These are phyloP conservation scores for Candida adriatica DNA, from an alignment of 805 yeast species.

Conservation along the genomic window DNA sequence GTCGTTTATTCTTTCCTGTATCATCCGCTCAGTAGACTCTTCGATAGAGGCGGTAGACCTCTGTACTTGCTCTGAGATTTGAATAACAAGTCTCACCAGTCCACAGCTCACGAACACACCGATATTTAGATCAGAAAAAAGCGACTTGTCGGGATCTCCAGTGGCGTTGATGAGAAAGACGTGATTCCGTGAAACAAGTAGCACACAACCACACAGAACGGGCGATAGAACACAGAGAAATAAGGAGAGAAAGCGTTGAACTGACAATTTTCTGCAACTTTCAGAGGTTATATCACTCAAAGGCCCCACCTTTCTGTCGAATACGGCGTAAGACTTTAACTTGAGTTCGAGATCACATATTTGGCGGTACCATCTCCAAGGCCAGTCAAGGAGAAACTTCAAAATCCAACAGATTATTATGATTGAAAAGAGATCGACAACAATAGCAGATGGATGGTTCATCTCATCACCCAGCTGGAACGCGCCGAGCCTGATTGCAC, in stretches of 20 bases:
- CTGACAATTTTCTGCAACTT: slow-evolving; percentile 3
- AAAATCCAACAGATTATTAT: slow-evolving; percentile 29
- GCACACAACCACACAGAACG: slow-evolving; percentile 20
- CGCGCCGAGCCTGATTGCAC: slow-evolving; percentile 7
- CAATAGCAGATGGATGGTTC: slow-evolving; percentile 15
- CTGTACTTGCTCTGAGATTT: slow-evolving; percentile 15
- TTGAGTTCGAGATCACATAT: slow-evolving; percentile 16
- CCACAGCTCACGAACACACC: slow-evolving; percentile 31
- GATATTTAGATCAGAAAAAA: slow-evolving; percentile 33
- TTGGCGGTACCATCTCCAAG: slow-evolving; percentile 33
- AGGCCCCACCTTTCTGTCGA: neutral
- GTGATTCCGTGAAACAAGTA: slow-evolving; percentile 27
- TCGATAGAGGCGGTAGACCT: slow-evolving; percentile 15
- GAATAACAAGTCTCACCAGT: slow-evolving; percentile 23
- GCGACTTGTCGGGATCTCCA: slow-evolving; percentile 7
- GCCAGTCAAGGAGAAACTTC: slow-evolving; percentile 33
- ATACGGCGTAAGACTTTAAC: slow-evolving; percentile 1
- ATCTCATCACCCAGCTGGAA: slow-evolving; percentile 10
- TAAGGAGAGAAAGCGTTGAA: slow-evolving; percentile 22
- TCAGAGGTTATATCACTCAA: slow-evolving; percentile 1
- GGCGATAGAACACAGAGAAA: slow-evolving; percentile 25
- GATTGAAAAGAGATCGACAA: slow-evolving; percentile 29
- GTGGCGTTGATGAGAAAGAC: slow-evolving; percentile 22
- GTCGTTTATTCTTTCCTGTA: slow-evolving; percentile 1
- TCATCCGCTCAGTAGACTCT: slow-evolving; percentile 8